A percentile compares a stretch with the other conserved stretches of the same genome.
These are phyloP conservation scores for Ogataea corticis DNA, from an alignment of 805 yeast species.

Conservation along the genomic window DNA sequence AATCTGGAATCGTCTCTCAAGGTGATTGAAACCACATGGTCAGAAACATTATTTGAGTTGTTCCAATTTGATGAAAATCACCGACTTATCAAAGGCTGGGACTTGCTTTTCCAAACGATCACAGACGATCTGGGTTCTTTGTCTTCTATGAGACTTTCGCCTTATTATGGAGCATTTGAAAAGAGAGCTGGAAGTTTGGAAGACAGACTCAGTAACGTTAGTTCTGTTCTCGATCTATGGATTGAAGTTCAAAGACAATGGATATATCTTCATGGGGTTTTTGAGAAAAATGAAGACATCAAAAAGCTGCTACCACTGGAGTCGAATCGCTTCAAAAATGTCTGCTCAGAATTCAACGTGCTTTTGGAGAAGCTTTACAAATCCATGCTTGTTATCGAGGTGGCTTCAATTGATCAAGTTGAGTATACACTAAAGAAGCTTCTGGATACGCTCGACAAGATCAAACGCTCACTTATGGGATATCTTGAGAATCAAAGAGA, in stretches of 20 bases:
- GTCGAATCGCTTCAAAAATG: constrained; percentile 59
- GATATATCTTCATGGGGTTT: constrained; percentile 81
- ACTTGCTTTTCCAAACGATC: constrained; percentile 54
- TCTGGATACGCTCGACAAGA: constrained; percentile 54
- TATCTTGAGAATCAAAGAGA: constrained; percentile 80
- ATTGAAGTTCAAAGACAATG: constrained; percentile 85
- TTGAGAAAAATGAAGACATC: constrained; percentile 60
- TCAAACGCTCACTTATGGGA: constrained; percentile 68
- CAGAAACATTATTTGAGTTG: constrained; percentile 46
- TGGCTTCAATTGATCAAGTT: constrained; percentile 51
- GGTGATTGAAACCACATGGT: constrained; percentile 59
- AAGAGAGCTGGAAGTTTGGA: constrained; percentile 58
- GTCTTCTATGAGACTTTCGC: constrained; percentile 69
- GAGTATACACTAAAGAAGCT: constrained; percentile 47
- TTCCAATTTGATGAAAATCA: constrained; percentile 53
- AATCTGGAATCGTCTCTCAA: constrained; percentile 58
- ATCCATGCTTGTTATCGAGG: constrained; percentile 54
- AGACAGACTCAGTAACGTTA: constrained; percentile 49
- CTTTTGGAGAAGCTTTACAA: constrained; percentile 51
- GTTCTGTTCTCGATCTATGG: constrained; percentile 64
- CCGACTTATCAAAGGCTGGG: constrained; percentile 69
- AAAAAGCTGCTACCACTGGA: constrained; percentile 68
- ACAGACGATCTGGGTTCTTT: constrained; percentile 63
- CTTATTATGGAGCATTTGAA: constrained; percentile 60
- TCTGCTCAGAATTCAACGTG: constrained; percentile 61